Percentiles rank a stretch among this genome's conserved stretches.
phyloP scores from a whole-genome alignment of 2,329 filamentous ascomycete species.

The Ceratocystis eucalypticola region DNA sequence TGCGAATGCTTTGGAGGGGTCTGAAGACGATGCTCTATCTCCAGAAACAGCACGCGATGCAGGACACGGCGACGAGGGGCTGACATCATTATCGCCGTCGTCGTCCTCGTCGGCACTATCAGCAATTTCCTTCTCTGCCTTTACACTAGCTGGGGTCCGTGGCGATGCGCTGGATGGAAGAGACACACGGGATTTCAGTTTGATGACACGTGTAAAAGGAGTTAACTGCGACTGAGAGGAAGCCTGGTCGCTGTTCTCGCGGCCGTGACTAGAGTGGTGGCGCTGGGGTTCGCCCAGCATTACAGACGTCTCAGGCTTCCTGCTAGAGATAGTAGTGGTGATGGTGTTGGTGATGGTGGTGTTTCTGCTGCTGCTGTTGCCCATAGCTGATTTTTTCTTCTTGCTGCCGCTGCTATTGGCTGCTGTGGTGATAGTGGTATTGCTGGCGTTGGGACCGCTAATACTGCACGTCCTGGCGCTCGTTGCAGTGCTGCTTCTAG shows the following conservation, averaged over 20 bases:
- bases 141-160: neutral
- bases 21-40: neutral
- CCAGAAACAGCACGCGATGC: neutral
- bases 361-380: neutral
- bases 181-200: conserved; percentile 6
- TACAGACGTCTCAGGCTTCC: neutral
- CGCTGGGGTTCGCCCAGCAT: neutral
- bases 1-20: neutral
- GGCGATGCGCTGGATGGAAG: neutral
- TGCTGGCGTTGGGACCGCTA: neutral
- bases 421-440: neutral
- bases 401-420: neutral
- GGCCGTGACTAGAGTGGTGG: neutral
- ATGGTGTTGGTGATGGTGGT: no score
- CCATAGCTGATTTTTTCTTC: neutral
- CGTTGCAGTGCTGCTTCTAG: neutral
- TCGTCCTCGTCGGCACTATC: conserved; percentile 2
- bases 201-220: conserved; percentile 3
- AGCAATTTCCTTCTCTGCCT: neutral
- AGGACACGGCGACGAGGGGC: conserved; percentile 1
- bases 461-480: neutral
- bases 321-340: no score
- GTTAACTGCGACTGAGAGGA: neutral
- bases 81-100: neutral
- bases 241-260: neutral